Conservation (phyloP, 108 stramenopile genomes). For the Stephanodiscus minutulus region DNA sequence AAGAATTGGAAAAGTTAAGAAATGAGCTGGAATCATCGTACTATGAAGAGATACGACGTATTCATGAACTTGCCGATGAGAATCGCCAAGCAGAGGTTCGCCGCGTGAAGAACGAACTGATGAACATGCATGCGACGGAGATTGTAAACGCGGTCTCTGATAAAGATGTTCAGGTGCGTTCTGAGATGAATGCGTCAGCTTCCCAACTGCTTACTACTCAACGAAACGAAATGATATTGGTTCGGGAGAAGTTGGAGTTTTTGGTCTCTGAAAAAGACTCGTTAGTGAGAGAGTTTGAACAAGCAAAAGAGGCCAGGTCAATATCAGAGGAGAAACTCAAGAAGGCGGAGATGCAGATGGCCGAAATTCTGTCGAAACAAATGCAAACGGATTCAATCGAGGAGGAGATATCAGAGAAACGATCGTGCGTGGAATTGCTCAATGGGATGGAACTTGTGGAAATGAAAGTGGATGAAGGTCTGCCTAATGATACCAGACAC, state of each 20-base stretch:
- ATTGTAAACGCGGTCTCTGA: neutral
- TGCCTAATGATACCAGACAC: neutral
- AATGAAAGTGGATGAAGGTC: neutral
- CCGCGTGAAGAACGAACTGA: neutral
- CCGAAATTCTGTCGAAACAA: neutral
- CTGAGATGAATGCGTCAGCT: neutral
- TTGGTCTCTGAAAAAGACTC: neutral
- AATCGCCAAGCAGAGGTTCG: neutral
- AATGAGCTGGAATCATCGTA: neutral
- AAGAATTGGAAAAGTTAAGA: neutral
- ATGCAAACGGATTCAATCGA: neutral
- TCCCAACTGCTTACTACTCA: neutral
- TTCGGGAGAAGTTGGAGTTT: neutral
- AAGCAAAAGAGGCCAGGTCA: neutral
- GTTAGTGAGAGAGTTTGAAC: neutral
- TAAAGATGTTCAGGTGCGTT: neutral
- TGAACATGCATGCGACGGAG: neutral
- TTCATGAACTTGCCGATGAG: neutral
- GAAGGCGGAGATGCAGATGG: neutral
- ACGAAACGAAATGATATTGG: neutral
- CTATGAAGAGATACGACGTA: neutral
- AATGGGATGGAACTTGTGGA: neutral
- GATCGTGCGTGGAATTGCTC: neutral
- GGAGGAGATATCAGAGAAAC: neutral
- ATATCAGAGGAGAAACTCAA: neutral